A percentile compares a stretch with the other conserved stretches of the same genome.
phyloP scores from a whole-genome alignment of 2,329 filamentous ascomycete genomes.

The Bertia moriformis region DNA sequence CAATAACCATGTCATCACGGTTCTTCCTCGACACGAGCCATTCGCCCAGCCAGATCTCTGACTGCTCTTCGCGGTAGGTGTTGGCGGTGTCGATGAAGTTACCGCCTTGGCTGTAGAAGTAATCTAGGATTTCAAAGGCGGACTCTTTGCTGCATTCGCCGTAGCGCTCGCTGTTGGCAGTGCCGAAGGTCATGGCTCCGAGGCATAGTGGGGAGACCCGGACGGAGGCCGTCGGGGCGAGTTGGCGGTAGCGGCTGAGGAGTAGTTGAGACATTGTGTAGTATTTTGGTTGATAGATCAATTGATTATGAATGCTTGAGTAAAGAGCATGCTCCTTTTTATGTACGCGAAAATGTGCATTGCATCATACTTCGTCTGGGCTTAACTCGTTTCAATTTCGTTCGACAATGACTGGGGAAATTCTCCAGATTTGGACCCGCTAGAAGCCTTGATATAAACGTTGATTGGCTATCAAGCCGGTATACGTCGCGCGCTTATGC shows the following conservation, averaged over 20 bases:
- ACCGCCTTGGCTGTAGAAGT: constrained; percentile 47
- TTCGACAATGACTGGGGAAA: too few species aligned
- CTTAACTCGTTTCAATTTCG: too few species aligned
- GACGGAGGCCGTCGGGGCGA: constrained; percentile 50
- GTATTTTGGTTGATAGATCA: too few species aligned
- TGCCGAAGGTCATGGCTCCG: constrained; percentile 52
- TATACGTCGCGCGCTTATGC: too few species aligned
- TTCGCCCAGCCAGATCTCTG: constrained; percentile 53
- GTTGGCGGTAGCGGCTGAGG: constrained; percentile 52
- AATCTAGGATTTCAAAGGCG: constrained; percentile 50
- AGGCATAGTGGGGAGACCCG: constrained; percentile 55
- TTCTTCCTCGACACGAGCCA: constrained; percentile 54
- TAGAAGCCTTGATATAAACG: too few species aligned
- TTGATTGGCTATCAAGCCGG: too few species aligned
- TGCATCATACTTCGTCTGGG: too few species aligned
- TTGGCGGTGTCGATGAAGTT: constrained; percentile 57
- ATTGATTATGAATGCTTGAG: too few species aligned
- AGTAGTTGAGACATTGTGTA: too few species aligned
- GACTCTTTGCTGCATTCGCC: constrained; percentile 50
- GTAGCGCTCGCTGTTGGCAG: constrained; percentile 39
- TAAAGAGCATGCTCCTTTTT: too few species aligned
- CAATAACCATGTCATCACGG: constrained; percentile 55
- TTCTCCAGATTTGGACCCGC: too few species aligned
- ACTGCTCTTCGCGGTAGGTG: constrained; percentile 25
- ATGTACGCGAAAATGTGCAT: too few species aligned